Base-by-base conservation (phyloP, 2,329 filamentous ascomycete genomes). In the Fusarium anthophilum region DNA sequence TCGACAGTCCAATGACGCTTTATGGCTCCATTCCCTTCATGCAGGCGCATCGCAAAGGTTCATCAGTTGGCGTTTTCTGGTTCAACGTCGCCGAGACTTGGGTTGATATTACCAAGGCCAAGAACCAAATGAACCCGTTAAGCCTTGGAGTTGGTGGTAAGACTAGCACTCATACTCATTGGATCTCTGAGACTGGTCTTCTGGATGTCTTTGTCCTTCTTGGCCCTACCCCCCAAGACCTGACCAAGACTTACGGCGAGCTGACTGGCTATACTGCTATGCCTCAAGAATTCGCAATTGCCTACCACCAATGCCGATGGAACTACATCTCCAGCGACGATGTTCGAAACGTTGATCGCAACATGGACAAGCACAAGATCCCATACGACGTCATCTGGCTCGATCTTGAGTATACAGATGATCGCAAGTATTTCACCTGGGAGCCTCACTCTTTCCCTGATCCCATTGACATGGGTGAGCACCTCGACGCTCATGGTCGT, bases 341-440 rank as follows among this genome's bases (percentile, higher is more conserved):
- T 83, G 95, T 99, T 66, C 97, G 94, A 82, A 95, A 98, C 79
- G 96, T 99, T 47, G 95, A 98, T 81, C 91, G 93, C 74, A 97
- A 97, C 82, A 98, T 99, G 86, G 95, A 98, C 85, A 97, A 96
- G 85, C 91, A 92, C 83, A 92, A 94, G 80, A 98, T 99, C 62
- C 96, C 96, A 0, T 99, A 98, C 84, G 96, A 99, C 83, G 94
- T 98, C 73, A 99, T 99, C 79, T 99, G 96, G 96, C 91, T 99
- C 24, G 96, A 99, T 79, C 94, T 99, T 76, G 96, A 99, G 84
- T 99, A 98, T 83, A 97, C 95, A 0, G 94, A 99, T 69, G 95
- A 93, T 82, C 96, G 96, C 84, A 97, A 98, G 85, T 99, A 99
- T 86, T 99, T 99, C 81, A 98, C 95, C 2, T 99, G 95, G 94